These are phyloP conservation scores for Alternaria infectoria DNA, from an alignment of 2,329 filamentous ascomycete species.

Conservation along the genomic window DNA sequence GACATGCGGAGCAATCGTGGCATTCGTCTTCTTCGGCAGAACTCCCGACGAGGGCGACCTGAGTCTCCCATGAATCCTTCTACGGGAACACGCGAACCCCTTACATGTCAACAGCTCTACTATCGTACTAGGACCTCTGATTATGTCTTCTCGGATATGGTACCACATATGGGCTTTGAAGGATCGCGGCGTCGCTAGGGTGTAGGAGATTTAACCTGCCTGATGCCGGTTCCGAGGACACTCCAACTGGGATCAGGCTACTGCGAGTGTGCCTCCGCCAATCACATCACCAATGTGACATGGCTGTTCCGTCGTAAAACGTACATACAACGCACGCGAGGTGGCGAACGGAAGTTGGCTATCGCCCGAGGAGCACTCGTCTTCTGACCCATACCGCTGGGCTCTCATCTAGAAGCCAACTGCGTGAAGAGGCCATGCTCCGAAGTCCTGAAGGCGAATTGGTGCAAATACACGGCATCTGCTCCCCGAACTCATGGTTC, in stretches of 20 bases:
- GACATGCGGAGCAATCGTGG: neutral
- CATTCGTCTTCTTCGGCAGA: neutral
- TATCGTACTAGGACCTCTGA: neutral
- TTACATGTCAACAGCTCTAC: neutral
- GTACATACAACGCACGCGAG: neutral
- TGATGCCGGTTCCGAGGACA: neutral
- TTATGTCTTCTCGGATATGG: neutral
- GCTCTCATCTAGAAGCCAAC: neutral
- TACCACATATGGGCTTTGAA: neutral
- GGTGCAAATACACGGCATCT: neutral
- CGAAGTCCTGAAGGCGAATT: neutral
- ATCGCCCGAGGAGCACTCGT: neutral
- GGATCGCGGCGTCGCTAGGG: neutral
- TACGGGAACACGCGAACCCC: neutral
- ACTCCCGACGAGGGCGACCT: neutral
- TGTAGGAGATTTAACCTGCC: neutral
- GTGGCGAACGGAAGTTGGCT: neutral
- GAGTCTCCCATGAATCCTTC: neutral
- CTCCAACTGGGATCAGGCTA: neutral
- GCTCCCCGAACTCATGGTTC: neutral
- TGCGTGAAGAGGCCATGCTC: neutral
- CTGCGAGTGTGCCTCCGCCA: neutral
- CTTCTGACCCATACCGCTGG: neutral
- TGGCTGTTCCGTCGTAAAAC: neutral
- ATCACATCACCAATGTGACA: neutral